Base-by-base conservation (phyloP, 495 filamentous ascomycete species). In the Apiosordaria backusii region DNA sequence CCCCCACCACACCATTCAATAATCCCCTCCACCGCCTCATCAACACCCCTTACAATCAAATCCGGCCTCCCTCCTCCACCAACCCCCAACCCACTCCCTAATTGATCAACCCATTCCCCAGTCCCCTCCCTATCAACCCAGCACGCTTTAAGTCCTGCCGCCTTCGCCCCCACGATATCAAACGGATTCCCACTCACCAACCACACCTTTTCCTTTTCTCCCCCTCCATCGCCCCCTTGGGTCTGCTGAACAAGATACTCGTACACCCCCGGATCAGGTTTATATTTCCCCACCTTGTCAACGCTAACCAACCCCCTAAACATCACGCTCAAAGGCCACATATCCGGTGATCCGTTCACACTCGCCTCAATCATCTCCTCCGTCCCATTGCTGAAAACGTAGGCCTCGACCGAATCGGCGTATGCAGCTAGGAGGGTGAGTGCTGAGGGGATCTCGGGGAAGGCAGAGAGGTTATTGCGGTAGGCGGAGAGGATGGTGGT, bases 121-220 rank as follows among this genome's bases (percentile, higher is more conserved):
- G n/a, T 76, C 0, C 82, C 80, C 6, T 67, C 75, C 9, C 89
- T 76, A 77, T 92, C 89, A 19, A 92, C 84, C 87, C 91, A 94
- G 13, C 83, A 85, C n/a, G 88, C 84, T 67, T 83, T 80, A 78
- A 93, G 73, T 7, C 88, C 83, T 4, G 77, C 75, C 7, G 73
- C 71, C 62, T 76, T 76, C 16, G 84, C 82, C 4, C 86, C 88
- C 57, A 86, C 83, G 19, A 92, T 78, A 72, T 96, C 92, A 74
- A 96, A 96, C 7, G 92, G 88, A 73, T 95, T 97, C 5, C 85
- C 83, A 68, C 85, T 91, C 22, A 95, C 82, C 7, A 95, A 76
- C 88, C 88, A 93, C 4, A 93, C 82, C 70, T 72, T 75, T 80
- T 79, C 19, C 80, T 68, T 18, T 77, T 65, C 60, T 71, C 61